These are phyloP conservation scores for Solanum pennellii DNA, from an alignment of 257 asterid species.

Conservation along the genomic window DNA sequence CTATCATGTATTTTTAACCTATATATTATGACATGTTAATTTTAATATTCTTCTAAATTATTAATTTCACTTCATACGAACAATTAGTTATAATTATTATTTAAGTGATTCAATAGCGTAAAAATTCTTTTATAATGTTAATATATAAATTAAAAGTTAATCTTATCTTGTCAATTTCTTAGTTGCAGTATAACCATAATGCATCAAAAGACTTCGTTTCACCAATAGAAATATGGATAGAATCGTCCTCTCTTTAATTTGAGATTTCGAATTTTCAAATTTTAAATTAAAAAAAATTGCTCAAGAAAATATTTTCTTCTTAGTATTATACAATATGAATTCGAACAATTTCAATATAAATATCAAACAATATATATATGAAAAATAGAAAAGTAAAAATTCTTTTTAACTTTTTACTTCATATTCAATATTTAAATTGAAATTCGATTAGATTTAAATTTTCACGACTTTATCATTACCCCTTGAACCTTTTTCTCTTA, in stretches of 20 bases:
- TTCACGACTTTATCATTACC: not conserved
- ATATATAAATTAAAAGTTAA: not conserved
- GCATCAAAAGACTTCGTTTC: not conserved
- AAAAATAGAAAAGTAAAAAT: not conserved
- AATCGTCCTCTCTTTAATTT: not conserved
- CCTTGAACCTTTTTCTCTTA: not conserved
- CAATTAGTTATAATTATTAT: not conserved
- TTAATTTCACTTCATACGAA: not conserved
- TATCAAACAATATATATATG: rapidly evolving
- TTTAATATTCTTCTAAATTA: not conserved
- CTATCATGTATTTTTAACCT: not conserved
- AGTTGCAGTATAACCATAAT: not conserved
- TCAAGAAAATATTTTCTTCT: not conserved
- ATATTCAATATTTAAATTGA: rapidly evolving
- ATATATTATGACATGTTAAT: not conserved
- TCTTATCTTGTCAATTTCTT: not conserved
- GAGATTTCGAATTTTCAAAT: rapidly evolving
- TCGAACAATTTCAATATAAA: not conserved
- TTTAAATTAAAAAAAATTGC: not conserved
- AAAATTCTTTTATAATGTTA: not conserved
- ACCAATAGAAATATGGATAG: not conserved
- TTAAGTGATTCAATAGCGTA: not conserved
- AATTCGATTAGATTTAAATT: not conserved
- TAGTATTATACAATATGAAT: rapidly evolving
- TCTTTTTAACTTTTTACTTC: not conserved